Base-by-base conservation (phyloP, 352 stramenopile genomes). In the Stramenopiles sp. region DNA sequence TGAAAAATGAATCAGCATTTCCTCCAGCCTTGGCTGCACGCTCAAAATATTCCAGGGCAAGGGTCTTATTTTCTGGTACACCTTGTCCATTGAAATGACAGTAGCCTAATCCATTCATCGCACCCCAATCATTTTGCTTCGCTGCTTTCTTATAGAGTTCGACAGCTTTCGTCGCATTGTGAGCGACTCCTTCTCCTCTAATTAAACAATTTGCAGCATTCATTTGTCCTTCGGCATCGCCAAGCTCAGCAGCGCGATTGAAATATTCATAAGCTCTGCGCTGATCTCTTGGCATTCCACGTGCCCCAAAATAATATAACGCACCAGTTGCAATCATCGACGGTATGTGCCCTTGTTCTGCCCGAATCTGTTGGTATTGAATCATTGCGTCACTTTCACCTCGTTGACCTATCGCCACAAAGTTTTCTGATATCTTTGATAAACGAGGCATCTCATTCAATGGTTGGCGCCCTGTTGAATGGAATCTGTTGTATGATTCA, bases 1-100 rank as follows among this genome's bases (percentile, higher is more conserved):
- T 84, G 40, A 78, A 84, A 1, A 79, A 38, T n/a, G 64, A 77
- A 44, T 84, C 69, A 0, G 61, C 67, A 32, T 80, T 68, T 28
- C 61, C 54, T 36, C 64, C 37, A 19, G 71, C 69, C 19, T 43
- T 44, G 1, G 68, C 65, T n/a, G 68, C 65, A 23, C 53, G 50
- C 39, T 76, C 56, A 50, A 84, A 84, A 28, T 64, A 65, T 38
- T 59, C 51, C 7, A 77, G 56, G 15, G 67, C 69, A 29, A 55
- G 48, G 4, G 60, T 62, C 39, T 69, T 61, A 53, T 83, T 78
- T 44, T 70, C 52, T 0, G 28, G 10, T 15, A 74, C 40, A 5
- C 61, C 60, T 5, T 61, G 50, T 17, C 69, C 68, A 34, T 75
- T 56, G 36, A 77, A 84, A 42, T 81, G 62, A 7, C 77, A 59